These are phyloP conservation scores for Rutstroemia sp. DNA, from an alignment of 2,329 filamentous ascomycete species.

Conservation along the genomic window DNA sequence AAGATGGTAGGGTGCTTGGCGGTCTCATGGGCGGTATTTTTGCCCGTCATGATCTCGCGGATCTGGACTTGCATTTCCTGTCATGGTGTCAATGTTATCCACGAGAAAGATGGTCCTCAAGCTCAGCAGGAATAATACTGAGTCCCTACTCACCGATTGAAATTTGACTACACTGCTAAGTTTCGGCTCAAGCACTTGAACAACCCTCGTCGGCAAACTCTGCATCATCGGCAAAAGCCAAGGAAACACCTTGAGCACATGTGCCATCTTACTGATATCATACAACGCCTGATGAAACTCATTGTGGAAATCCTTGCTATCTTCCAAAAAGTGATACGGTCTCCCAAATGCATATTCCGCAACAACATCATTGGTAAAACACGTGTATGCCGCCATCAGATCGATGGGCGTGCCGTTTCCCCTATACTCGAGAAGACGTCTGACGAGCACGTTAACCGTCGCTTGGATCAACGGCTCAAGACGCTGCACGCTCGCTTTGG, in stretches of 20 bases:
- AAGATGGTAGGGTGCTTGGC: constrained; percentile 22
- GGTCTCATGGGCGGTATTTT: constrained; percentile 6
- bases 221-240: constrained; percentile 5
- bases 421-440: constrained; percentile 7
- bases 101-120: neutral
- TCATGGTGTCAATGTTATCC: neutral
- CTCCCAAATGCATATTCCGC: constrained; percentile 24
- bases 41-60: neutral
- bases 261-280: constrained; percentile 4
- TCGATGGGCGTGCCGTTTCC: constrained; percentile 2
- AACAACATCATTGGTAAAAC: constrained; percentile 19
- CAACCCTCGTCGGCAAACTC: neutral
- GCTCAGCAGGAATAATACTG: constrained; percentile 23
- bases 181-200: neutral
- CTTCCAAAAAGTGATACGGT: constrained; percentile 11
- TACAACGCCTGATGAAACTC: neutral
- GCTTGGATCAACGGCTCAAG: constrained; percentile 18
- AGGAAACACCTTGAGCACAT: neutral
- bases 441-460: constrained; percentile 8
- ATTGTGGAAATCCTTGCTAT: constrained; percentile 1
- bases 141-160: constrained; percentile 17
- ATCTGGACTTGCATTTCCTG: constrained; percentile 31
- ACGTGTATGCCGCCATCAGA: constrained; percentile 5
- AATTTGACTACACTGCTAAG: neutral
- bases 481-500: constrained; percentile 11